Evolutionary conservation across 805 yeast species (phyloP).

Genomic region (Cyberlindnera euphorbiae): DNA sequence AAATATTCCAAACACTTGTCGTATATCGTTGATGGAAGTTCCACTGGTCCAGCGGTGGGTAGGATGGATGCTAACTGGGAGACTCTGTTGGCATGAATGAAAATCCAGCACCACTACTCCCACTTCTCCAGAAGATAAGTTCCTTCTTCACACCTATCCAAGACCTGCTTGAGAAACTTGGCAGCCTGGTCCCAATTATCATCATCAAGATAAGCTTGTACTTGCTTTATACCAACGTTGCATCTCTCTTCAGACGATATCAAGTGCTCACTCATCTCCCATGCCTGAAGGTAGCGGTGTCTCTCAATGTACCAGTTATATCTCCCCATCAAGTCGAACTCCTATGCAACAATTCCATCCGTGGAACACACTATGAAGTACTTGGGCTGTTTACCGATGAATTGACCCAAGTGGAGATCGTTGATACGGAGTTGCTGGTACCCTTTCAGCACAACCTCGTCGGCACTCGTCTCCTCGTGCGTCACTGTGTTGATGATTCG

Average conservation of each 20-base stretch:
- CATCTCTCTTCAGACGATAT: slow-evolving; percentile 46
- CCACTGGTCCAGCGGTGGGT: slow-evolving; percentile 41
- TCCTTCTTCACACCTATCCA: slow-evolving; percentile 24
- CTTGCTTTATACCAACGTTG: slow-evolving; percentile 51
- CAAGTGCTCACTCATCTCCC: slow-evolving; percentile 66
- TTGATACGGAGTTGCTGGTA: slow-evolving; percentile 45
- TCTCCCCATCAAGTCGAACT: slow-evolving; percentile 64
- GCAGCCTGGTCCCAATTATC: slow-evolving; percentile 57
- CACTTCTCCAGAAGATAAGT: slow-evolving; percentile 43
- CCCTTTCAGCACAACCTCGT: slow-evolving; percentile 64
- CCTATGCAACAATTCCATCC: slow-evolving; percentile 75
- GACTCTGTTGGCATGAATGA: slow-evolving; percentile 43
- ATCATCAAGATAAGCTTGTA: slow-evolving; percentile 36
- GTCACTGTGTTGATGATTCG: slow-evolving; percentile 58
- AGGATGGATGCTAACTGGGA: slow-evolving; percentile 45
- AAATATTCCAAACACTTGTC: slow-evolving; percentile 36
- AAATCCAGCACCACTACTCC: slow-evolving; percentile 57
- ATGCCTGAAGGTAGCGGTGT: slow-evolving; percentile 59
- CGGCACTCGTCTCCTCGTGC: slow-evolving; percentile 73
- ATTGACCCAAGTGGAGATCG: slow-evolving; percentile 67
- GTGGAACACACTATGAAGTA: slow-evolving; percentile 74
- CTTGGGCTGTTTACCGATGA: slow-evolving; percentile 36
- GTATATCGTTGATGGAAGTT: slow-evolving; percentile 35
- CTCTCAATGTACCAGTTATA: slow-evolving; percentile 65
- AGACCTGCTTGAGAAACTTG: slow-evolving; percentile 39